Base-by-base conservation (phyloP, 495 filamentous ascomycete species). In the Penicillium alfredii region DNA sequence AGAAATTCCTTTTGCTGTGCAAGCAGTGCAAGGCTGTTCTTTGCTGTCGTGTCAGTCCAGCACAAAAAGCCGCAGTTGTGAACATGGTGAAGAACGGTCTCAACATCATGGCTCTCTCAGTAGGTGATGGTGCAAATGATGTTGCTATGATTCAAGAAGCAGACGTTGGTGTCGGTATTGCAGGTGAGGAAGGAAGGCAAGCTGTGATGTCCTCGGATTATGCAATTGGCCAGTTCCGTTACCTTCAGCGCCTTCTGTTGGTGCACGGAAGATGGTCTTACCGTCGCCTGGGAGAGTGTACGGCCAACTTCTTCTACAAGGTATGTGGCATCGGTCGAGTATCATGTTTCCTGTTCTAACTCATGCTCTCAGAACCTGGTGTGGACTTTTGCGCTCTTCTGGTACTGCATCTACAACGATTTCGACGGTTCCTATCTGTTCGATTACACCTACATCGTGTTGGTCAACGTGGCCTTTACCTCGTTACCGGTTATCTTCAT, bases 121-220 rank as follows among this genome's bases (percentile, higher is more conserved):
- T 99, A 34, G 93, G 93, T 40, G 93, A 99, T 63, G 93, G 92
- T 55, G 93, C 93, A 41, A 99, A 97, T 63, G 93, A 99, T 63
- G 93, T 97, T 43, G 93, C 93, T 23, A 99, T 99, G 93, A 99
- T 99, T 56, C 93, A 99, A 63, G 89, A 97, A 62, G 93, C 93
- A 4, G 88, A 99, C 63, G 87, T 97, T 12, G 93, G 93, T 59
- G 90, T 99, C 36, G 93, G 93, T 59, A 96, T 99, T 60, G 90
- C 93, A 42, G 93, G 93, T 62, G 87, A 88, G 45, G 93, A 99
- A 73, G 93, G 93, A 36, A 74, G 93, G 56, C 88, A 94, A 59
- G 93, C 93, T 24, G 93, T 88, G 54, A 99, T 99, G 93, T 96
- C 86, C 25, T 90, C 93, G 7, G 93, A 99, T 61, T 99, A 94